phyloP scores from a whole-genome alignment of 2,329 filamentous ascomycete genomes.

The Paecilomyces variotii region DNA sequence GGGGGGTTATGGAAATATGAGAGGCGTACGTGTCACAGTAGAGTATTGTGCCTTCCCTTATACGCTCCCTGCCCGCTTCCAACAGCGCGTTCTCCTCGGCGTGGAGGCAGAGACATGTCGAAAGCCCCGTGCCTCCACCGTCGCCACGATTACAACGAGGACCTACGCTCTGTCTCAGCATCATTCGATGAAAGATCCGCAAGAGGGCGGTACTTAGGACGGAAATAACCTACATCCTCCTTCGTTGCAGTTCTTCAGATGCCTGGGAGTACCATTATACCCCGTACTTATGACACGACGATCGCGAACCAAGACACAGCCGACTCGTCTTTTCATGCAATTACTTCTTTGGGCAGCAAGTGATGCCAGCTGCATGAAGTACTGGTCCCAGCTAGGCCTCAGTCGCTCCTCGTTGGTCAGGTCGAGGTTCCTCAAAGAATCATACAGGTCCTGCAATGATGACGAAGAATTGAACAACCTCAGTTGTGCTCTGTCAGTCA shows the following conservation, averaged over 20 bases:
- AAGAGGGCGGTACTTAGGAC: neutral
- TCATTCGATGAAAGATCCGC: neutral
- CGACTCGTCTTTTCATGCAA: conserved; percentile 96
- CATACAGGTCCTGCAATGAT: conserved; percentile 62
- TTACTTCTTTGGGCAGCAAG: conserved; percentile 86
- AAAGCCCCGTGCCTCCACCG: conserved; percentile 62
- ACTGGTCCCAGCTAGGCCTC: conserved; percentile 87
- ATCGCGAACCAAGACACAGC: conserved; percentile 82
- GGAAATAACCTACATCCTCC: conserved; percentile 60
- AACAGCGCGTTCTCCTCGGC: conserved; percentile 95
- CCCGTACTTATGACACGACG: conserved; percentile 87
- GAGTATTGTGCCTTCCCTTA: conserved; percentile 70
- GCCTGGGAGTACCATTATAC: conserved; percentile 94
- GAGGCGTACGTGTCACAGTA: conserved; percentile 71
- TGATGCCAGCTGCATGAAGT: conserved; percentile 95
- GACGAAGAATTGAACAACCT: conserved; percentile 78
- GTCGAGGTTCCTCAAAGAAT: conserved; percentile 64
- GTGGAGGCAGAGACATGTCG: conserved; percentile 92
- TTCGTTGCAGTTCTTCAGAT: conserved; percentile 82
- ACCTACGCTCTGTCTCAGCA: conserved; percentile 26
- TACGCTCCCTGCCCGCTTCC: conserved; percentile 85
- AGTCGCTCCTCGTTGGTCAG: conserved; percentile 71
- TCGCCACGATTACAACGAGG: conserved; percentile 71
- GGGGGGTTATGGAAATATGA: neutral
- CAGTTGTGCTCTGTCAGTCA: conserved; percentile 74